Percentiles rank a stretch among this genome's conserved stretches.
These are phyloP conservation scores for Cylindricascospora bacillispora DNA, from an alignment of 1,139 yeast species.

Conservation along the genomic window DNA sequence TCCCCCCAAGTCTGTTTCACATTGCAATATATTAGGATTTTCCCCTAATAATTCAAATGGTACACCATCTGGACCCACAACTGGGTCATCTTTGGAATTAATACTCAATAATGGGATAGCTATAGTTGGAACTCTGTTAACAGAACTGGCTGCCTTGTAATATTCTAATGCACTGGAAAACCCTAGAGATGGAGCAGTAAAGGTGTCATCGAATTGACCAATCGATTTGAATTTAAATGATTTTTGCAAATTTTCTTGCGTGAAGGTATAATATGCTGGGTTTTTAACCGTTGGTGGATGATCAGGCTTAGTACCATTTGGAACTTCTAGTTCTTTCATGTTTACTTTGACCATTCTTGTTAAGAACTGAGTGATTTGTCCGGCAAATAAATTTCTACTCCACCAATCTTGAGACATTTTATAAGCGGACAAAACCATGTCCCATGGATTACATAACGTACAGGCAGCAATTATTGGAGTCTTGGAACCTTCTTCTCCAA, in stretches of 20 bases:
- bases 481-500: conserved; percentile 56
- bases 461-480: conserved; percentile 51
- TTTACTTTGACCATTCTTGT: conserved; percentile 52
- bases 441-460: conserved; percentile 76
- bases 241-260: conserved; percentile 28
- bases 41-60: conserved; percentile 47
- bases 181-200: conserved; percentile 68
- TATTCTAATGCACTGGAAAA: conserved; percentile 60
- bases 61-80: conserved; percentile 50
- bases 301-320: conserved; percentile 17
- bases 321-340: conserved; percentile 35
- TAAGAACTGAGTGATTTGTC: conserved; percentile 55
- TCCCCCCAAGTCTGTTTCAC: conserved; percentile 74
- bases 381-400: conserved; percentile 51
- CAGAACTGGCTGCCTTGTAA: conserved; percentile 58
- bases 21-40: conserved; percentile 58
- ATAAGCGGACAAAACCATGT: conserved; percentile 45
- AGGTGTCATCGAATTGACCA: conserved; percentile 53
- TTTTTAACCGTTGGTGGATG: conserved; percentile 26
- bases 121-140: conserved; percentile 40
- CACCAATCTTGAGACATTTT: conserved; percentile 41
- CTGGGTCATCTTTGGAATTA: conserved; percentile 74
- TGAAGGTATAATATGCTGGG: conserved; percentile 22
- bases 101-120: conserved; percentile 57
- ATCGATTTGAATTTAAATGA: conserved; percentile 27